Base-by-base conservation (phyloP, 768 basidiomycete genomes). In the Suillus fuscotomentosus region DNA sequence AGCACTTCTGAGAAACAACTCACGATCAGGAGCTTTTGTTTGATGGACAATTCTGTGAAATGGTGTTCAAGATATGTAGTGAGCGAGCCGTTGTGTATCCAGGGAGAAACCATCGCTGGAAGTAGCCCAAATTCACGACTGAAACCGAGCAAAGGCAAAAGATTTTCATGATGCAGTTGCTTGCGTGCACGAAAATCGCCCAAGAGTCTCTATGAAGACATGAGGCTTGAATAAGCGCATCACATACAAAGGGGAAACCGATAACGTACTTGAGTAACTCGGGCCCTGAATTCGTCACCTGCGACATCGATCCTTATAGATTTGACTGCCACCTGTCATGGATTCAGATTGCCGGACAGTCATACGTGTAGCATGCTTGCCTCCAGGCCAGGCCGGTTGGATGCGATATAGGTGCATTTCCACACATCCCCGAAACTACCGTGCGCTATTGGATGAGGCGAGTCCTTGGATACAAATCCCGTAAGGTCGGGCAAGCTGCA, bases 21-120 rank as follows among this genome's bases (percentile, higher is more conserved):
- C 61, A 75, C 72, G 17, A 75, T 31, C 17, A 57, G 43, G 11
- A 71, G 14, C n/a, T 65, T 64, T 5, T 39, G 51, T 27, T 54
- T 11, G 2, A 65, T 4, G 17, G 24, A 31, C 15, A 73, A 53
- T 5, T 38, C 66, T 42, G 64, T 17, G 59, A 42, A 66, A 48
- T 67, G 10, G 48, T 24, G 47, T 9, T 68, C 67, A 14, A 78
- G 68, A 63, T 73, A 70, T 43, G 51, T 65, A 5, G 64, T 70
- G 6, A 77, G 59, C 3, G 68, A 68, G 27, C 77, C 77, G 9
- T 71, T 71, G 59, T 73, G 74, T 9, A 75, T 31, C 76, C 77
- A 78, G 4, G 75, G 76, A 51, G 73, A 75, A 50, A 78, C 75
- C 74, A 78, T 71, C 5, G 76, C 74, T 5, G 68, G 68, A 39